Conservation (phyloP, 768 basidiomycete genomes). For the Tephrocybe sp. region DNA sequence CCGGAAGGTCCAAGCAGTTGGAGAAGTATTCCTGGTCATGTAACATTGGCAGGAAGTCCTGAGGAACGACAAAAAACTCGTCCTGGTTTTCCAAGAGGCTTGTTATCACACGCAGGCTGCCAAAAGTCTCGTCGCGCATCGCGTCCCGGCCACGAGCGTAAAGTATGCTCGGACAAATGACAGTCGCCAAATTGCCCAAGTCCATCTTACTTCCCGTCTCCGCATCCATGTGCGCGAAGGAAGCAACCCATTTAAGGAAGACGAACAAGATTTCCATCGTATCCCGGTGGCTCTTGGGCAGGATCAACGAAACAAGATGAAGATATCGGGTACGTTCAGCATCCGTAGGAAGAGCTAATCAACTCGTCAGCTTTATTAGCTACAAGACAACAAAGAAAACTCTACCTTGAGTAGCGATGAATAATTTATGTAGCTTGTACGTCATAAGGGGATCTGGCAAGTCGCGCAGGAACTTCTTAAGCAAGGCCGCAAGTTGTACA, state of each 20-base stretch:
- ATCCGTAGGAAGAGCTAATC: constrained; percentile 67
- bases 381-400: not conserved
- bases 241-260: constrained; percentile 99
- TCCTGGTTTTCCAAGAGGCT: constrained; percentile 91
- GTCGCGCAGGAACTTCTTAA: constrained; percentile 97
- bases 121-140: constrained; percentile 91
- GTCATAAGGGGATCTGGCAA: constrained; percentile 96
- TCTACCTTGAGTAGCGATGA: constrained; percentile 84
- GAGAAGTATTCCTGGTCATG: constrained; percentile 92
- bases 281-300: constrained; percentile 94
- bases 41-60: constrained; percentile 83
- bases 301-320: constrained; percentile 80
- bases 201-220: constrained; percentile 99
- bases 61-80: constrained; percentile 92
- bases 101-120: constrained; percentile 83
- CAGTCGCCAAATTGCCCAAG: constrained; percentile 90
- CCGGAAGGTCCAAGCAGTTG: constrained; percentile 84
- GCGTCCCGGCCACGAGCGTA: constrained; percentile 86
- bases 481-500: constrained; percentile 92
- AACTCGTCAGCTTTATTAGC: not conserved
- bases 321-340: constrained; percentile 81
- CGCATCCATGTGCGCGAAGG: constrained; percentile 97
- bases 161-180: constrained; percentile 97
- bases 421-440: constrained; percentile 86
- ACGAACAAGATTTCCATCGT: constrained; percentile 98